phyloP scores from a whole-genome alignment of 257 asterid genomes.

The Sherardia arvensis region DNA sequence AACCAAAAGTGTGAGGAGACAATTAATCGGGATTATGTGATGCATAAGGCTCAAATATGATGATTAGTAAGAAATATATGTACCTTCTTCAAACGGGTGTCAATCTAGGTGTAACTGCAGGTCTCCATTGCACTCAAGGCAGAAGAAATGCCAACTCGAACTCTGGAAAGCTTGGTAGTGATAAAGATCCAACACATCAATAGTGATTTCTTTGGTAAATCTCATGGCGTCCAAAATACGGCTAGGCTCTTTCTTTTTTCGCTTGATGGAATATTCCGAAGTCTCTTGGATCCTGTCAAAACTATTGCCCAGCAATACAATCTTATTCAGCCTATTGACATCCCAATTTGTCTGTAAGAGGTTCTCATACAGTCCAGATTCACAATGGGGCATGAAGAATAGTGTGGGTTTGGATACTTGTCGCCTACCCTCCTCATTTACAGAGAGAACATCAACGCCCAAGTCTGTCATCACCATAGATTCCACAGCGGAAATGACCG shows the following conservation, averaged over 20 bases:
- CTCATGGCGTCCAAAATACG: constrained; percentile 45
- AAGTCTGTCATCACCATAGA: constrained; percentile 56
- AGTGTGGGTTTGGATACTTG: constrained; percentile 47
- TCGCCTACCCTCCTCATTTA: constrained; percentile 75
- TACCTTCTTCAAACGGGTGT: background rate
- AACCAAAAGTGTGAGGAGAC: no score
- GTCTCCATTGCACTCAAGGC: constrained; percentile 20
- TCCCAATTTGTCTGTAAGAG: constrained; percentile 68
- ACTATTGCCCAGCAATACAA: constrained; percentile 62
- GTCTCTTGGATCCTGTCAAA: constrained; percentile 41
- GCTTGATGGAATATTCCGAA: constrained; percentile 20
- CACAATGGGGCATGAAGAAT: constrained; percentile 97
- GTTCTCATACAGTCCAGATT: constrained; percentile 68
- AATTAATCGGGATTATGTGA: no score
- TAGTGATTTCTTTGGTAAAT: constrained; percentile 37
- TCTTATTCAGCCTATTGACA: constrained; percentile 25
- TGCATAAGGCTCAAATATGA: no score
- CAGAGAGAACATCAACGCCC: constrained; percentile 60
- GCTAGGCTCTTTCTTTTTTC: constrained; percentile 24
- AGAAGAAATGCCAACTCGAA: constrained; percentile 81
- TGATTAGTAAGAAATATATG: background rate
- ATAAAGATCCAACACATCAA: constrained; percentile 35
- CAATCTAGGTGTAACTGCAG: constrained; percentile 10
- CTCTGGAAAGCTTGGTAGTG: constrained; percentile 53
- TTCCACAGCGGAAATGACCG: constrained; percentile 64